These are phyloP conservation scores for Cladosporium sp. DNA, from an alignment of 2,329 filamentous ascomycete genomes.

Conservation along the genomic window DNA sequence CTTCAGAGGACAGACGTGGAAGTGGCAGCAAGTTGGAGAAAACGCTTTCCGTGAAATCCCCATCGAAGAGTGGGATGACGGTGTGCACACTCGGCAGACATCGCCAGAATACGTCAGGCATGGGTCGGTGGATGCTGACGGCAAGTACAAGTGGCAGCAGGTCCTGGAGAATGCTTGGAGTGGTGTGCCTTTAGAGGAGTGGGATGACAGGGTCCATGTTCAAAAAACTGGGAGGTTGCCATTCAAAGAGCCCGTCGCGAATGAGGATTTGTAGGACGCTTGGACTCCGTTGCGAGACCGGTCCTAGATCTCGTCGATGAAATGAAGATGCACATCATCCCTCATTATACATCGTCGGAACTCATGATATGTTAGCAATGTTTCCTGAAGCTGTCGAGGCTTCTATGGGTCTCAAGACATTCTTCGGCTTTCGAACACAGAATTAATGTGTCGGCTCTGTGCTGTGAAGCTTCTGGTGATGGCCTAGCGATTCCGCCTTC, in stretches of 20 bases:
- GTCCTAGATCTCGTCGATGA: no score
- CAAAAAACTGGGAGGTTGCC: neutral
- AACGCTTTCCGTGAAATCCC: conserved; percentile 12
- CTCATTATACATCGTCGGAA: no score
- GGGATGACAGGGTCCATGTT: neutral
- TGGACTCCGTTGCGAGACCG: neutral
- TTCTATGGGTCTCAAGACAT: neutral
- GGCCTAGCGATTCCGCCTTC: no score
- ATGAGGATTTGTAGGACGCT: neutral
- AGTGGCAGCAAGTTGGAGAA: conserved; percentile 17
- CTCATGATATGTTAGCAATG: neutral
- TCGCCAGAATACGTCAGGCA: neutral
- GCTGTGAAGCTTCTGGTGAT: neutral
- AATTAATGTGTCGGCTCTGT: neutral
- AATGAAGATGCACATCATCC: no score
- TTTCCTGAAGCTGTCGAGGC: neutral
- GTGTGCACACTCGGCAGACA: neutral
- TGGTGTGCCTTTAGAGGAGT: neutral
- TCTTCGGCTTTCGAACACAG: neutral
- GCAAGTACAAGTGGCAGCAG: neutral
- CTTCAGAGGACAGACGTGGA: conserved; percentile 13
- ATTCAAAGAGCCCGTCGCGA: neutral
- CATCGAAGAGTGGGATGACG: conserved; percentile 16
- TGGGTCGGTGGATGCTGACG: neutral
- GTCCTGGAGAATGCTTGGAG: neutral